A percentile compares a stretch with the other conserved stretches of the same genome.
Conservation (phyloP, 2,329 filamentous ascomycete genomes). For the Botrytis fabae region DNA sequence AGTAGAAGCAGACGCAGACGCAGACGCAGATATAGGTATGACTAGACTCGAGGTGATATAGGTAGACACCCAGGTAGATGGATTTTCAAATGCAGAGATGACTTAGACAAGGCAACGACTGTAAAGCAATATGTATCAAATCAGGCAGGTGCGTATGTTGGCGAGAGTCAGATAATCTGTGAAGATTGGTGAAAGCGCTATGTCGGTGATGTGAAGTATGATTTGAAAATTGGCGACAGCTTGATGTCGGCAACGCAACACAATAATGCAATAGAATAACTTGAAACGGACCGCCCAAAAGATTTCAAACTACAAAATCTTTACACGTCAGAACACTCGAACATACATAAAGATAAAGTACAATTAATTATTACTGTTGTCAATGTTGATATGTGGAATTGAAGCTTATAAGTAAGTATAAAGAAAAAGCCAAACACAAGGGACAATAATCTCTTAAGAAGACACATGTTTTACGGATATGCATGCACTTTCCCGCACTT, state of each 20-base stretch:
- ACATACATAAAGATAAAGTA: slow-evolving; percentile 10
- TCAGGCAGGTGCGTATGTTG: not conserved
- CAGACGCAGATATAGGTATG: not conserved
- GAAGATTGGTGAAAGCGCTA: not conserved
- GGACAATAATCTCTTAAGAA: not conserved
- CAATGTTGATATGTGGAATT: not conserved
- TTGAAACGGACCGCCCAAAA: slow-evolving; percentile 5
- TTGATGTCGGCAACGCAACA: slow-evolving; percentile 3
- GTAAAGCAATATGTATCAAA: not conserved
- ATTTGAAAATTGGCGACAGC: not conserved
- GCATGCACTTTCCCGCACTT: not conserved
- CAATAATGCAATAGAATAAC: not conserved
- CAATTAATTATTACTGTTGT: not conserved
- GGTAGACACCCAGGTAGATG: not conserved
- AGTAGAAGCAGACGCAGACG: not conserved
- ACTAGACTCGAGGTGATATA: too few relatives aligned
- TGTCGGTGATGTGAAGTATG: not conserved
- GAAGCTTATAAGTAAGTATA: not conserved
- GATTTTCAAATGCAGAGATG: not conserved
- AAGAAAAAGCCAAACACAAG: not conserved
- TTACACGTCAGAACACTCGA: not conserved
- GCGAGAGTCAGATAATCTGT: not conserved
- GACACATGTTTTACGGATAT: not conserved
- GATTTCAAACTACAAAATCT: slow-evolving; percentile 1
- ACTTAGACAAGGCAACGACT: not conserved